Base-by-base conservation (phyloP, 345 rosid species). In the Conringia planisiliqua region DNA sequence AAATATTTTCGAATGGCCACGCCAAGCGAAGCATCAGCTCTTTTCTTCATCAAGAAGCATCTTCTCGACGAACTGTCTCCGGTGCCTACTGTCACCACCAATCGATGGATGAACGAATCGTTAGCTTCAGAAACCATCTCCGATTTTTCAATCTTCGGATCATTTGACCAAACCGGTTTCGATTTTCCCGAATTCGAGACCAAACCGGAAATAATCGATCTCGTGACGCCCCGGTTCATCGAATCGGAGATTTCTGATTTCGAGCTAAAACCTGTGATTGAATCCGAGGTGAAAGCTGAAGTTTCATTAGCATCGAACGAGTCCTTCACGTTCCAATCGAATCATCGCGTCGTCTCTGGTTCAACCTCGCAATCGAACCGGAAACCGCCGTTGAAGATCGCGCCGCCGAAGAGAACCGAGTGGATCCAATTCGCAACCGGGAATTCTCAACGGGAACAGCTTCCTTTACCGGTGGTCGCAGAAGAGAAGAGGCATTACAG, bases 401-500 rank as follows among this genome's bases (percentile, higher is more conserved):
- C 88, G 1, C 68, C 79, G 1, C 98, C 92, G 3, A 68, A 42
- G 7, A 75, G 81, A 60, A 74, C 86, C 17, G 83, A 85, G 43
- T 86, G 88, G 88, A 83, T 82, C 39, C 82, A 71, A 13, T 89
- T 86, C 70, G 47, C 74, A 13, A 51, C 65, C 32, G 56, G 65
- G 13, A 55, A 75, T 38, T 33, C 42, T 35, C 8, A 61, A 32
- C 79, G 70, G 69, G 66, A 78, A 7, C 9, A 42, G 5, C 74
- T 18, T 66, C 62, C 44, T 33, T 42, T 52, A 20, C 17, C 75
- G 0, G 29, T 47, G 1, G 48, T 6, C 4, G 59, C 50, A 2
- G 83, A 81, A 32, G 83, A 81, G 29, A 69, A 51, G 70, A 79
- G 65, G 83, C 97, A 85, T 54, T 91, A 89, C 83, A 87, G 98